A percentile compares a stretch with the other conserved stretches of the same genome.
These are phyloP conservation scores for Chaetomiaceae sp. DNA, from an alignment of 2,329 filamentous ascomycete genomes.

Conservation along the genomic window DNA sequence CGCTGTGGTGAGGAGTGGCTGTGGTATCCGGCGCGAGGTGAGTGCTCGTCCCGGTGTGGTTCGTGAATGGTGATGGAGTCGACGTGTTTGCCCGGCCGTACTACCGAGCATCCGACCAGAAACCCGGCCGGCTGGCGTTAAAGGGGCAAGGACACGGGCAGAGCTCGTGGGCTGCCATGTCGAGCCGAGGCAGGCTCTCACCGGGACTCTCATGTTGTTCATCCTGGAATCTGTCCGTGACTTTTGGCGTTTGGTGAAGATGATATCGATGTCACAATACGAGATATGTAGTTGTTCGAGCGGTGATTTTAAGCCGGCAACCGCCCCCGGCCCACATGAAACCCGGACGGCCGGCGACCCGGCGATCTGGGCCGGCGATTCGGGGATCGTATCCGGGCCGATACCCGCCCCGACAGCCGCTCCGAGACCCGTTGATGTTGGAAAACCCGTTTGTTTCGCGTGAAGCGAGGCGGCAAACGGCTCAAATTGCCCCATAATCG, in stretches of 20 bases:
- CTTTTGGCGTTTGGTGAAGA: neutral
- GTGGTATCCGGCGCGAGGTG: neutral
- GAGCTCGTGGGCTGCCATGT: slow-evolving; percentile 6
- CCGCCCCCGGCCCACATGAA: neutral
- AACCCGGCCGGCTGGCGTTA: neutral
- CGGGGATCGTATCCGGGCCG: neutral
- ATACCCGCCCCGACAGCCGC: slow-evolving; percentile 9
- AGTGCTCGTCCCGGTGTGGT: neutral
- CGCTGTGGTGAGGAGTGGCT: neutral
- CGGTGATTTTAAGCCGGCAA: neutral
- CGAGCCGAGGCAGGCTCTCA: neutral
- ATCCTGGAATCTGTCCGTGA: too few species aligned
- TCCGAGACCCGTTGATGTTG: neutral
- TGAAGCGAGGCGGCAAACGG: too few species aligned
- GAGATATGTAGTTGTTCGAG: too few species aligned
- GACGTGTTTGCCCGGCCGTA: neutral
- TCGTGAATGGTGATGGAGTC: neutral
- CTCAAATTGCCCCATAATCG: too few species aligned
- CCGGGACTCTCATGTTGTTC: slow-evolving; percentile 2
- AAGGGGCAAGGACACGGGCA: neutral
- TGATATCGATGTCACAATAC: neutral
- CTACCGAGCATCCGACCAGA: neutral
- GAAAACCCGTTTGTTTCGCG: too few species aligned
- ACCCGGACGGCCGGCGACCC: neutral
- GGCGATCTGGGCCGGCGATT: neutral